A percentile compares a stretch with the other conserved stretches of the same genome.
Evolutionary conservation across 768 basidiomycete species (phyloP).

Genomic region (Neoboletus magnificus): DNA sequence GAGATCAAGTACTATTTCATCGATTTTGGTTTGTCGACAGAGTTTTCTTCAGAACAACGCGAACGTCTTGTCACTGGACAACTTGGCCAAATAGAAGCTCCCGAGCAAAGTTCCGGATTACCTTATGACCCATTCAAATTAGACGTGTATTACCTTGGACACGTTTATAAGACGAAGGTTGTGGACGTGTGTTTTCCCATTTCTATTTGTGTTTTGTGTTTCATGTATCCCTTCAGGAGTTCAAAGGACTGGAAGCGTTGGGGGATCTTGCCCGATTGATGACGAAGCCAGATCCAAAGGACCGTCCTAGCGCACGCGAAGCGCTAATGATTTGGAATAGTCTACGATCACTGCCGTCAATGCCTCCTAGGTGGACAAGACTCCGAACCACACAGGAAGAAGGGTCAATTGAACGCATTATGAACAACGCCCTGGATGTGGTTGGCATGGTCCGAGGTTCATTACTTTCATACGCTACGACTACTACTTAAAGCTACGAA

Average conservation of each 20-base stretch:
- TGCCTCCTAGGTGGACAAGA: slow-evolving; percentile 7
- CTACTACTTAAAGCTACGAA: too few species aligned
- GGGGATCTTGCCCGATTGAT: neutral
- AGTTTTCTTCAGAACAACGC: neutral
- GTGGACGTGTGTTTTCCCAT: neutral
- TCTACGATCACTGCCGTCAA: neutral
- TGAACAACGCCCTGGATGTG: slow-evolving; percentile 13
- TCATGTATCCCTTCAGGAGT: too few species aligned
- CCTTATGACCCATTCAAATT: neutral
- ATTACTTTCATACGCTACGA: too few species aligned
- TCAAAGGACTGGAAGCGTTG: too few species aligned
- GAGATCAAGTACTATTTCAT: slow-evolving; percentile 27
- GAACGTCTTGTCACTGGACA: neutral
- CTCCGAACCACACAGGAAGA: slow-evolving; percentile 7
- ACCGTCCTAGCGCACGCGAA: neutral
- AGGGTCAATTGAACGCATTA: slow-evolving; percentile 10
- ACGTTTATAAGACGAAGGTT: neutral
- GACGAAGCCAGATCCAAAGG: slow-evolving; percentile 7
- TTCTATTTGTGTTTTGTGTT: too few species aligned
- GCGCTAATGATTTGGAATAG: neutral
- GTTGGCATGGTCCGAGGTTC: slow-evolving; percentile 12
- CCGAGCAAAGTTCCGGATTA: neutral
- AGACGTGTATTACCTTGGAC: neutral
- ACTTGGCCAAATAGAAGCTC: neutral
- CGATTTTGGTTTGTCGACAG: neutral